A percentile compares a stretch with the other conserved stretches of the same genome.
Evolutionary conservation across 2,329 filamentous ascomycete species (phyloP).

Genomic region (Colletotrichum sp.): DNA sequence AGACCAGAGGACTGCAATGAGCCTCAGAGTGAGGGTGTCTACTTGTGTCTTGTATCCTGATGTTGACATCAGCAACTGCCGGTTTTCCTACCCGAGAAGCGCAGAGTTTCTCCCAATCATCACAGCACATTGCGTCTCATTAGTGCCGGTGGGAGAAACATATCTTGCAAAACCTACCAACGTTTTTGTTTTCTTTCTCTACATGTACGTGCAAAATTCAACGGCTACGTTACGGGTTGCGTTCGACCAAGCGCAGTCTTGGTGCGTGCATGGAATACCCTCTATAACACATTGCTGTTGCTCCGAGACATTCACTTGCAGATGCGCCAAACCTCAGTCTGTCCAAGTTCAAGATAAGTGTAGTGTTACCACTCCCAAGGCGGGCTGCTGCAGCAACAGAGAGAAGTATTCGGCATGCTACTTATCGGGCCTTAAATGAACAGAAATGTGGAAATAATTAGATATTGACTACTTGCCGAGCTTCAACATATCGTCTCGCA

Average conservation of each 20-base stretch:
- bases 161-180: background rate
- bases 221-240: fast-evolving
- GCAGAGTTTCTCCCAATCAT: background rate
- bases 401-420: fast-evolving
- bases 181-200: fast-evolving
- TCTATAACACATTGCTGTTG: background rate
- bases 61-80: background rate
- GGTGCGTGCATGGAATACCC: background rate
- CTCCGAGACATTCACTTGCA: background rate
- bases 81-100: background rate
- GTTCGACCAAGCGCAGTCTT: background rate
- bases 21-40: background rate
- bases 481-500: background rate
- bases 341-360: fast-evolving
- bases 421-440: background rate
- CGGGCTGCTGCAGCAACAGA: background rate
- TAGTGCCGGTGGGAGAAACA: background rate
- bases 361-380: background rate
- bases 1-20: background rate
- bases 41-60: background rate
- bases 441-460: background rate
- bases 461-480: background rate
- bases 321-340: background rate
- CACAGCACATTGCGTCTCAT: background rate
- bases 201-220: fast-evolving